These are phyloP conservation scores for Prosopis cineraria DNA, from an alignment of 306 rosid species.

Conservation along the genomic window DNA sequence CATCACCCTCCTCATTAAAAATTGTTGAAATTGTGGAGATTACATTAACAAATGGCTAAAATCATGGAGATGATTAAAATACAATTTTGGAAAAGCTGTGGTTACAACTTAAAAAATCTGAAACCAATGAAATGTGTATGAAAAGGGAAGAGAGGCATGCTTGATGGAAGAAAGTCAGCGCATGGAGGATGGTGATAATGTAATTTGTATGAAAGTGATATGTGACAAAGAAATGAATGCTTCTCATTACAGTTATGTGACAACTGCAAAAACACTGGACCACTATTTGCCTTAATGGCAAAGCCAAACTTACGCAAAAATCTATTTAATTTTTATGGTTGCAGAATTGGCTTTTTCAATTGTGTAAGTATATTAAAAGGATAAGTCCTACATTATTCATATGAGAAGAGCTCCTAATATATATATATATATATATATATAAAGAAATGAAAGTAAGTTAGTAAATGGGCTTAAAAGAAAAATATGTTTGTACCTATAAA, in stretches of 20 bases:
- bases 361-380: too few relatives aligned
- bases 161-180: constrained; percentile 28
- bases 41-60: background rate
- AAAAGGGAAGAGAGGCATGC: background rate
- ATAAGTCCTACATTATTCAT: too few relatives aligned
- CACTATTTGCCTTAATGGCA: constrained; percentile 41
- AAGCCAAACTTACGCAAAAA: constrained; percentile 26
- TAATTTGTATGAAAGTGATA: constrained; percentile 23
- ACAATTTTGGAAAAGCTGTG: background rate
- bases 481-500: too few relatives aligned
- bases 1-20: background rate
- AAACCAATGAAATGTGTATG: background rate
- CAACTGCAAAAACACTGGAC: constrained; percentile 29
- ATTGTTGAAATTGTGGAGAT: background rate
- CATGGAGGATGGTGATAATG: constrained; percentile 34
- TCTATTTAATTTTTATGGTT: too few relatives aligned
- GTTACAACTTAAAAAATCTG: background rate
- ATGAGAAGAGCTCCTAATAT: too few relatives aligned
- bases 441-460: too few relatives aligned
- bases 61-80: background rate
- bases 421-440: too few relatives aligned
- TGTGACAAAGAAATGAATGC: constrained; percentile 39
- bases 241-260: constrained; percentile 14
- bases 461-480: too few relatives aligned
- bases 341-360: too few relatives aligned